phyloP scores from a whole-genome alignment of 257 asterid species.

The Ilex aquifolium region DNA sequence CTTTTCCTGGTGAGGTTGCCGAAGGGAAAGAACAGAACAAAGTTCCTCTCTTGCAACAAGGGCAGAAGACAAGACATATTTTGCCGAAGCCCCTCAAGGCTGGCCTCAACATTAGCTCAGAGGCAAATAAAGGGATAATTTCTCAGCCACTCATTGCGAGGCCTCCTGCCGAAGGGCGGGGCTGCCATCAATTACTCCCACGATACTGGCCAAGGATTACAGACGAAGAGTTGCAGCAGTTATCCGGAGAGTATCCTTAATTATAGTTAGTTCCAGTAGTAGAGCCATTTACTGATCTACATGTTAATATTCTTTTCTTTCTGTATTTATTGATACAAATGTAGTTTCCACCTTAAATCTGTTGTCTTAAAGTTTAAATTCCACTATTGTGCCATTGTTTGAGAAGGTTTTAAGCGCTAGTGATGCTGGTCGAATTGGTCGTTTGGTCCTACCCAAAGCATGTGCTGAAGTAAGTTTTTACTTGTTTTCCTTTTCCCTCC shows the following conservation, averaged over 20 bases:
- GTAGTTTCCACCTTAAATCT: slow-evolving; percentile 41
- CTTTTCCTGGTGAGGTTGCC: slow-evolving; percentile 24
- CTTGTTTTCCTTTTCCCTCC: slow-evolving; percentile 5
- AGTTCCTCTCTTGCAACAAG: background rate
- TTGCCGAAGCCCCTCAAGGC: slow-evolving; percentile 41
- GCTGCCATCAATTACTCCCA: slow-evolving; percentile 91
- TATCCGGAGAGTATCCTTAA: slow-evolving; percentile 95
- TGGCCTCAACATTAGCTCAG: slow-evolving; percentile 32
- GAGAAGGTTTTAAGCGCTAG: slow-evolving; percentile 98
- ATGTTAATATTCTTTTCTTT: background rate
- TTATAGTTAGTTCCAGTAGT: background rate
- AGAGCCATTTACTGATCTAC: too few species aligned
- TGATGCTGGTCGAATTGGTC: slow-evolving; percentile 99
- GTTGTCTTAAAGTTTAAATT: slow-evolving; percentile 51
- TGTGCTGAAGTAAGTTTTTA: slow-evolving; percentile 84
- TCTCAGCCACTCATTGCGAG: slow-evolving; percentile 54
- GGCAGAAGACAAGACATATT: background rate
- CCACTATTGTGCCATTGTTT: slow-evolving; percentile 75
- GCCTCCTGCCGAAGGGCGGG: slow-evolving; percentile 93
- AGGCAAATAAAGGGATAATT: slow-evolving; percentile 35
- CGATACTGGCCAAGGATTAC: slow-evolving; percentile 99
- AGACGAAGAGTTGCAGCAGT: slow-evolving; percentile 82
- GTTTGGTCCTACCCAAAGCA: slow-evolving; percentile 97
- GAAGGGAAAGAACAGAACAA: slow-evolving; percentile 57
- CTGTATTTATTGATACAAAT: slow-evolving; percentile 5